A percentile compares a stretch with the other conserved stretches of the same genome.
Conservation (phyloP, 345 rosid species). For the Bretschneidera sinensis region DNA sequence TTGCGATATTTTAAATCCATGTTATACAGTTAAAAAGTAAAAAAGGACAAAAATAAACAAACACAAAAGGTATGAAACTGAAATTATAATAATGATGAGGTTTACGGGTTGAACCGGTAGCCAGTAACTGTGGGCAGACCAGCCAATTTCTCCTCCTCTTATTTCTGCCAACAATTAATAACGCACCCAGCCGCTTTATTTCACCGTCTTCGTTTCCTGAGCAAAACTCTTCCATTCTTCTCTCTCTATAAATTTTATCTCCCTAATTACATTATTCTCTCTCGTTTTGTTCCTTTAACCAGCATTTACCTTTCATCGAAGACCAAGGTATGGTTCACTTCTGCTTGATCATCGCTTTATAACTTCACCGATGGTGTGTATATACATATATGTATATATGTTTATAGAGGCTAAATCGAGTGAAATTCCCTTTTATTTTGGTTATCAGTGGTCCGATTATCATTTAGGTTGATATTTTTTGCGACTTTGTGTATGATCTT, state of each 20-base stretch:
- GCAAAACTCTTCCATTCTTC: not conserved
- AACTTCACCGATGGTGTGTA: not conserved
- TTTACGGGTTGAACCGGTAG: slow-evolving; percentile 20
- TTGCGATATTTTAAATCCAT: too few relatives aligned
- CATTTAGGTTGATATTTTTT: slow-evolving; percentile 4
- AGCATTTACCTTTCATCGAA: slow-evolving; percentile 4
- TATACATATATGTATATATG: not conserved
- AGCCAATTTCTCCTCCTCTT: slow-evolving; percentile 18
- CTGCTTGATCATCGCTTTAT: not conserved
- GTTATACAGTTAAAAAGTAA: not conserved
- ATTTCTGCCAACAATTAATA: slow-evolving; percentile 7
- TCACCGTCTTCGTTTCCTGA: slow-evolving; percentile 5
- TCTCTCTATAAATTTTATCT: not conserved
- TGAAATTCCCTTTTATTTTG: not conserved
- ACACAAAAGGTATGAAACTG: not conserved
- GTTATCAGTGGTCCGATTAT: slow-evolving; percentile 14
- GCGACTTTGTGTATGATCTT: slow-evolving; percentile 12
- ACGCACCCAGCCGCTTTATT: slow-evolving; percentile 18
- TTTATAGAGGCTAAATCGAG: slow-evolving; percentile 3
- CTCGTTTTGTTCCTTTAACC: slow-evolving; percentile 1
- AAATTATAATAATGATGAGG: not conserved
- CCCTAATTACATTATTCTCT: not conserved
- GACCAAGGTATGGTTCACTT: slow-evolving; percentile 17
- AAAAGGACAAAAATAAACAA: not conserved
- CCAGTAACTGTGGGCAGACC: slow-evolving; percentile 22